Percentiles rank a stretch among this genome's conserved stretches.
phyloP scores from a whole-genome alignment of 2,329 filamentous ascomycete species.

The Lecanicillium sp. region DNA sequence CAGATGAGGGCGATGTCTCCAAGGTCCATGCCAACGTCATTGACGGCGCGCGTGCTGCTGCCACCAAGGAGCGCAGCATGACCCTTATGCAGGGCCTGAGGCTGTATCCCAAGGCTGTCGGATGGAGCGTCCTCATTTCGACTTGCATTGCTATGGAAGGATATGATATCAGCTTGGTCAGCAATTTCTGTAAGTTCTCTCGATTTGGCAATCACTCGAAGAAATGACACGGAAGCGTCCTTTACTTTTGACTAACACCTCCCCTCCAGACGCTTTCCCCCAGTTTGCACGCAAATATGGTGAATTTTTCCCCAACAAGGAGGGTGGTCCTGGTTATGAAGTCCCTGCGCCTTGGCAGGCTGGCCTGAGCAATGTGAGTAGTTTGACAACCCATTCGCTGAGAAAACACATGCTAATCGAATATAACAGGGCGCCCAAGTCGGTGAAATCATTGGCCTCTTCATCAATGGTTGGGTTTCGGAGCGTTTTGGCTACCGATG shows the following conservation, averaged over 20 bases:
- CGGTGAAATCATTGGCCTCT: constrained; percentile 58
- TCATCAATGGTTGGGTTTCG: constrained; percentile 57
- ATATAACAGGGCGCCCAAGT: constrained; percentile 38
- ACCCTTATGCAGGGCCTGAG: constrained; percentile 66
- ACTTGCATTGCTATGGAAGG: constrained; percentile 90
- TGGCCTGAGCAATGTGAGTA: constrained; percentile 46
- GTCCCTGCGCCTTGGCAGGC: constrained; percentile 56
- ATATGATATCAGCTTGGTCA: constrained; percentile 73
- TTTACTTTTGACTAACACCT: constrained; percentile 1
- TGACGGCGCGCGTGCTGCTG: constrained; percentile 32
- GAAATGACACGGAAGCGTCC: not conserved
- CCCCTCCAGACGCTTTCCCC: constrained; percentile 37
- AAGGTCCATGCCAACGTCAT: constrained; percentile 18
- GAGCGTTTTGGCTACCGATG: constrained; percentile 61
- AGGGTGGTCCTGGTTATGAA: constrained; percentile 32
- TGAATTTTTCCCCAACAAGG: constrained; percentile 27
- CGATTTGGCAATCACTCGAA: no score
- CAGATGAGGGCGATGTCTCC: no score
- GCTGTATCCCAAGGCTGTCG: constrained; percentile 79
- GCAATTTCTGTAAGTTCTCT: constrained; percentile 58
- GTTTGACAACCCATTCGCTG: no score
- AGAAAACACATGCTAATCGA: constrained; percentile 14
- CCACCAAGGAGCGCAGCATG: constrained; percentile 60
- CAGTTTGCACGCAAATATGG: constrained; percentile 53
- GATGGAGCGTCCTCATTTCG: constrained; percentile 79